phyloP scores from a whole-genome alignment of 2,329 filamentous ascomycete species.

The Aspergillus eucalypticola region DNA sequence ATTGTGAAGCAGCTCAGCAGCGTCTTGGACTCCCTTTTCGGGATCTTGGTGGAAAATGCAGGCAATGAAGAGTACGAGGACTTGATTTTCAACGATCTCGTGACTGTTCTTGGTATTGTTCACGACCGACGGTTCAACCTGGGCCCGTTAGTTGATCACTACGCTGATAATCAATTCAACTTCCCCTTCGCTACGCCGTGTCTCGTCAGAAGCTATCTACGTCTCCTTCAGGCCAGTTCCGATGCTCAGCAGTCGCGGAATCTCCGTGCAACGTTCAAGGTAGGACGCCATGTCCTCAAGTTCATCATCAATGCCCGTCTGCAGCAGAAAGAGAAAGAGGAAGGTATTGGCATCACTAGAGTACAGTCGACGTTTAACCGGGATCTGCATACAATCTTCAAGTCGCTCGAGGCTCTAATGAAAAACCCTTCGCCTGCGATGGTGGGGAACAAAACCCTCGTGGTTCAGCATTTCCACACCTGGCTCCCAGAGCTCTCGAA shows the following conservation, averaged over 20 bases:
- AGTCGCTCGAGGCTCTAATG: constrained; percentile 87
- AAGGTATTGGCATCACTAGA: constrained; percentile 78
- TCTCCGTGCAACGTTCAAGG: constrained; percentile 89
- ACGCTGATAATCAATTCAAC: constrained; percentile 84
- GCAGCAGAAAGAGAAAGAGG: constrained; percentile 86
- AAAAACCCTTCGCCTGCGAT: constrained; percentile 79
- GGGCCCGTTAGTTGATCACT: constrained; percentile 85
- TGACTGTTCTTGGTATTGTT: constrained; percentile 87
- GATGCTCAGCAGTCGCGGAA: constrained; percentile 82
- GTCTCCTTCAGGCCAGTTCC: constrained; percentile 77
- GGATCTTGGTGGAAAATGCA: constrained; percentile 86
- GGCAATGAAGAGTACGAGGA: constrained; percentile 92
- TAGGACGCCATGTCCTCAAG: constrained; percentile 87
- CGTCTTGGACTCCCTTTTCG: constrained; percentile 88
- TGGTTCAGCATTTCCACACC: constrained; percentile 93
- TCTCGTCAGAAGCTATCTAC: constrained; percentile 80
- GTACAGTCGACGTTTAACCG: constrained; percentile 72
- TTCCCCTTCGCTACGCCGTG: constrained; percentile 91
- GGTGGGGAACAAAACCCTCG: constrained; percentile 89
- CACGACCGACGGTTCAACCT: constrained; percentile 93
- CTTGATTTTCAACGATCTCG: constrained; percentile 83
- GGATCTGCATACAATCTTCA: constrained; percentile 84
- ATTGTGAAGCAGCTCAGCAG: constrained; percentile 90
- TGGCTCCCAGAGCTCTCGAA: constrained; percentile 91
- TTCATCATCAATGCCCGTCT: constrained; percentile 89